Evolutionary conservation across 805 yeast species (phyloP), one percentile per base, ranked within the genome.

Genomic region (Myxozyma mucilagina): DNA sequence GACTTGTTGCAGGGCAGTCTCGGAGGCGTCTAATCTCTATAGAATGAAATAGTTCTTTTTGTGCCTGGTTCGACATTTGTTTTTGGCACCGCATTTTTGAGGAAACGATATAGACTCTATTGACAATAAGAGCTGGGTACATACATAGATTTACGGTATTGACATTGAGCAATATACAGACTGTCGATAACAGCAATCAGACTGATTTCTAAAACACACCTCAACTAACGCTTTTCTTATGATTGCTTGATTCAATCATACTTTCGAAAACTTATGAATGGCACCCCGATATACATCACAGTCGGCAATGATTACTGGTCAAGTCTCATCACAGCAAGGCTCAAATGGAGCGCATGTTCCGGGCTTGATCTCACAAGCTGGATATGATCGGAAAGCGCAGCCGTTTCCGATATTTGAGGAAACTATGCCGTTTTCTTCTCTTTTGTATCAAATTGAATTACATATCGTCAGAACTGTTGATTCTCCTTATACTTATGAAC

Each of bases 401-500:
- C 67, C 67, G 34, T 68, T 68, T 32, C 72, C 73, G 3, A 47
- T 52, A 5, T 60, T 70, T 42, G 69, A 65, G 16, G 57, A 56
- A 4, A 35, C 53, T n/a, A 49, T 68, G 62, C 63, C 65, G 20
- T 68, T 69, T 49, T 68, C 64, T 13, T 62, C 71, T 18, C 58
- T 70, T 35, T 62, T 70, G 24, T 63, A 59, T 57, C 65, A 58
- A 31, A 65, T 71, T 35, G 72, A 68, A 56, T 60, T 68, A 2
- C 63, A 60, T 51, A 67, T 71, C 29, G 65, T 64, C 24, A 49
- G 59, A 11, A 67, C 68, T 9, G 63, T 71, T 14, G 70, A 68
- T 41, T 63, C 71, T 29, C 72, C 73, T 14, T 71, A 71, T 56
- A 50, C 74, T 13, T 68, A 63, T 45, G 69, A 70, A 32, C 74